These are phyloP conservation scores for Pseudopithomyces chartarum DNA, from an alignment of 2,329 filamentous ascomycete genomes.

Conservation along the genomic window DNA sequence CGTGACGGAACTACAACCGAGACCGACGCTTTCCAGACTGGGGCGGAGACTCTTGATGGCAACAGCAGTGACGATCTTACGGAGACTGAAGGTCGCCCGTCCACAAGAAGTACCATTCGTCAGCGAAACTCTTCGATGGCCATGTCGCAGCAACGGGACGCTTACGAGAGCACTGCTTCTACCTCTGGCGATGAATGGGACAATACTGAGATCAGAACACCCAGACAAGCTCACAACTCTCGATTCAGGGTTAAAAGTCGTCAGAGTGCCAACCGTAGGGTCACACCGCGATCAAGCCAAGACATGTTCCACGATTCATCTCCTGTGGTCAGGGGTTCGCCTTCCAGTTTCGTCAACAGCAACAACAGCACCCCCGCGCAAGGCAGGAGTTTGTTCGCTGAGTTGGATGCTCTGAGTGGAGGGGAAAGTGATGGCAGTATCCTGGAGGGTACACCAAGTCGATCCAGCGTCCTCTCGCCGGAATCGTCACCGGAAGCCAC, in stretches of 20 bases:
- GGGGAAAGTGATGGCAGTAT: constrained; percentile 65
- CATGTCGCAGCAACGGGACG: constrained; percentile 65
- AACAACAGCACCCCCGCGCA: constrained; percentile 53
- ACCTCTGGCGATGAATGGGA: constrained; percentile 79
- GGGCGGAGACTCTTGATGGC: constrained; percentile 71
- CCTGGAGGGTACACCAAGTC: constrained; percentile 42
- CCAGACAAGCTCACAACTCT: constrained; percentile 64
- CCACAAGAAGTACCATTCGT: constrained; percentile 27
- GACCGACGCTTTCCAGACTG: constrained; percentile 94
- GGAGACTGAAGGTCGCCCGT: constrained; percentile 72
- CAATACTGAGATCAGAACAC: constrained; percentile 67
- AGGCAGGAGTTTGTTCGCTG: constrained; percentile 85
- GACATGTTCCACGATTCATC: constrained; percentile 65
- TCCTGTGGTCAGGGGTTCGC: constrained; percentile 59
- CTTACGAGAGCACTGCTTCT: constrained; percentile 86
- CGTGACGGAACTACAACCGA: constrained; percentile 71
- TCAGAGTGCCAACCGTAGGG: constrained; percentile 60
- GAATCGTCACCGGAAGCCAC: constrained; percentile 39
- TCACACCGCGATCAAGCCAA: constrained; percentile 63
- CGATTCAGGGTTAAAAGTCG: constrained; percentile 75
- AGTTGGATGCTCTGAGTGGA: constrained; percentile 76
- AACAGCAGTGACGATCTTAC: constrained; percentile 81
- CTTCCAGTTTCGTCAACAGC: constrained; percentile 55
- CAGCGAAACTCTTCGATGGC: constrained; percentile 49
- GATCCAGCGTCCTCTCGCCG: constrained; percentile 37